A percentile compares a stretch with the other conserved stretches of the same genome.
These are phyloP conservation scores for Isoetes taiwanensis DNA, from an alignment of 75 land plant genomes.

Conservation along the genomic window DNA sequence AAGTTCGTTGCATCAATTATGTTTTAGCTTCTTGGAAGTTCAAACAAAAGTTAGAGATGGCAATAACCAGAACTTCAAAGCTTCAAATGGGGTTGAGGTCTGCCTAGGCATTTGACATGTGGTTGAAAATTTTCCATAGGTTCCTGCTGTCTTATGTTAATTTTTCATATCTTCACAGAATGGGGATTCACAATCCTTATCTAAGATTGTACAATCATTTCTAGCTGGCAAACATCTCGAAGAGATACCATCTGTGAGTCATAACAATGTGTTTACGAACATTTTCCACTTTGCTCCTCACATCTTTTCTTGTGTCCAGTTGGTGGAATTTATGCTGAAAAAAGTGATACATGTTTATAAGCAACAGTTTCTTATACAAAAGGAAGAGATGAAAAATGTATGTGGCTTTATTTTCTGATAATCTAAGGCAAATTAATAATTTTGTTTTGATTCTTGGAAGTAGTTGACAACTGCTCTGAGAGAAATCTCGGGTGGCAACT, in stretches of 20 bases:
- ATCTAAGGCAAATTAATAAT: not conserved
- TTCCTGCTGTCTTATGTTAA: too few relatives aligned
- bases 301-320: constrained; percentile 15
- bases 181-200: not conserved
- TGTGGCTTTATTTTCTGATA: not conserved
- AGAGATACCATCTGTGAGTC: not conserved
- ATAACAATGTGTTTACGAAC: not conserved
- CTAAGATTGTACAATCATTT: not conserved
- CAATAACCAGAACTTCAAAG: too few relatives aligned
- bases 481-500: not conserved
- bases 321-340: constrained; percentile 37
- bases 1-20: too few relatives aligned
- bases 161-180: too few relatives aligned
- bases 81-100: too few relatives aligned
- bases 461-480: not conserved
- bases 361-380: constrained; percentile 19
- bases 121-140: too few relatives aligned
- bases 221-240: not conserved
- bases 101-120: too few relatives aligned
- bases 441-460: not conserved
- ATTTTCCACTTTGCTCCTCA: not conserved
- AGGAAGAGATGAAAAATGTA: constrained; percentile 33
- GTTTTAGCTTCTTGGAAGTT: too few relatives aligned
- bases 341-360: constrained; percentile 36
- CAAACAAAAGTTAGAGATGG: too few relatives aligned